phyloP scores from a whole-genome alignment of 768 basidiomycete genomes.

The Boletellus ananas region DNA sequence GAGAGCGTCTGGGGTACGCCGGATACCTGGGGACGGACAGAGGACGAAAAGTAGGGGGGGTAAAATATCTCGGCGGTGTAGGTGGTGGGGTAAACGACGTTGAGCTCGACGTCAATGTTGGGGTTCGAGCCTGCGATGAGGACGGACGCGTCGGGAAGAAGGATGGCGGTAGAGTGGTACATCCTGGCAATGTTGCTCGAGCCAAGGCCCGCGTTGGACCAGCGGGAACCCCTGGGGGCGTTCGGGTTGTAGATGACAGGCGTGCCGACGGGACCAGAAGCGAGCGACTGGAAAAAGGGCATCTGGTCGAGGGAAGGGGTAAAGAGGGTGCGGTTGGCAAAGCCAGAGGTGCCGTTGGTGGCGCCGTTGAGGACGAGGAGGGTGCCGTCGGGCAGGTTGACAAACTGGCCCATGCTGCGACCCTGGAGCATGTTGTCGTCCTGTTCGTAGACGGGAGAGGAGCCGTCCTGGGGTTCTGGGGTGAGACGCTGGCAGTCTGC shows the following conservation, averaged over 20 bases:
- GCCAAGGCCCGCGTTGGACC: conserved; percentile 63
- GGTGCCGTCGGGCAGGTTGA: conserved; percentile 74
- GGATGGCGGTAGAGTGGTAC: conserved; percentile 90
- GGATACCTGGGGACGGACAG: too few species aligned
- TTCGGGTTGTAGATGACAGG: conserved; percentile 86
- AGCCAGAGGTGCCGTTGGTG: conserved; percentile 84
- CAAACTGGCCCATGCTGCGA: conserved; percentile 91
- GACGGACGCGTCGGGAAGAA: conserved; percentile 78
- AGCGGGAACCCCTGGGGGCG: conserved; percentile 64
- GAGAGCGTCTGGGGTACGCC: too few species aligned
- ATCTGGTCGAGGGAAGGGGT: conserved; percentile 44
- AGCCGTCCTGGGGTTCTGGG: conserved; percentile 75
- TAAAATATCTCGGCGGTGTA: too few species aligned
- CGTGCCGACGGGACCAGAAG: conserved; percentile 70
- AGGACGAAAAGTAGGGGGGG: too few species aligned
- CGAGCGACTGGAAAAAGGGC: conserved; percentile 72
- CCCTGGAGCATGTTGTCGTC: conserved; percentile 75
- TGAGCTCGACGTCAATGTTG: too few species aligned
- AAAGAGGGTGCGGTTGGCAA: conserved; percentile 52
- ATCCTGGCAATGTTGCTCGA: conserved; percentile 69
- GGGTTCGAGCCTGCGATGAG: too few species aligned
- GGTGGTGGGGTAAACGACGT: too few species aligned
- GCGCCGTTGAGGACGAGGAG: conserved; percentile 83
- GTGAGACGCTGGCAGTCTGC: conserved; percentile 78
- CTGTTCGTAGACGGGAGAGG: conserved; percentile 53